Conservation (phyloP, 164 flowering plant genomes). For the Buxus sempervirens region DNA sequence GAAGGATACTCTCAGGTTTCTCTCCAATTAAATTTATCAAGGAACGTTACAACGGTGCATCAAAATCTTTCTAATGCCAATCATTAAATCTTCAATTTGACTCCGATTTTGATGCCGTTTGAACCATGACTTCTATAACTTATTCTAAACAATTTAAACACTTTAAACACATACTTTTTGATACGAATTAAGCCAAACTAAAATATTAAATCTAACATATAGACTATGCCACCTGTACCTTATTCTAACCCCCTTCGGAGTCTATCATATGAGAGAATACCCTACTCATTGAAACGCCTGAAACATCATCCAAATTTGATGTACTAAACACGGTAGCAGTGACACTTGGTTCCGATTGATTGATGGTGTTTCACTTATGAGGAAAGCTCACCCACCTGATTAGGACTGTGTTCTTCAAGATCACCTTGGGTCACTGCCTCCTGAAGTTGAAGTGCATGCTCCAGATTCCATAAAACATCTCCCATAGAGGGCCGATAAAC, state of each 20-base stretch:
- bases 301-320: slow-evolving; percentile 37
- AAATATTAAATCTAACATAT: too few species aligned
- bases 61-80: too few species aligned
- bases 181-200: too few species aligned
- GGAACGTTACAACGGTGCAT: too few species aligned
- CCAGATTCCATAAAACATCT: slow-evolving; percentile 86
- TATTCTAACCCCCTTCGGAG: slow-evolving; percentile 44
- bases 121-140: too few species aligned
- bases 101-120: too few species aligned
- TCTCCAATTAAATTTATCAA: too few species aligned
- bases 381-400: slow-evolving; percentile 21
- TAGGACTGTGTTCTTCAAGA: slow-evolving; percentile 26
- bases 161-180: too few species aligned
- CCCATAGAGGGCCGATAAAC: slow-evolving; percentile 80
- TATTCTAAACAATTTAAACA: too few species aligned
- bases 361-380: slow-evolving; percentile 10
- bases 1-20: too few species aligned
- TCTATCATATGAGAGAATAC: slow-evolving; percentile 75
- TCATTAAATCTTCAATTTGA: too few species aligned
- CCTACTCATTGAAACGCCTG: slow-evolving; percentile 59
- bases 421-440: slow-evolving; percentile 21
- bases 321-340: too few species aligned
- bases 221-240: not conserved
- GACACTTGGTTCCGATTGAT: slow-evolving; percentile 17
- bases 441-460: slow-evolving; percentile 64